These are phyloP conservation scores for Rehmannia glutinosa DNA, from an alignment of 257 asterid species.

Conservation along the genomic window DNA sequence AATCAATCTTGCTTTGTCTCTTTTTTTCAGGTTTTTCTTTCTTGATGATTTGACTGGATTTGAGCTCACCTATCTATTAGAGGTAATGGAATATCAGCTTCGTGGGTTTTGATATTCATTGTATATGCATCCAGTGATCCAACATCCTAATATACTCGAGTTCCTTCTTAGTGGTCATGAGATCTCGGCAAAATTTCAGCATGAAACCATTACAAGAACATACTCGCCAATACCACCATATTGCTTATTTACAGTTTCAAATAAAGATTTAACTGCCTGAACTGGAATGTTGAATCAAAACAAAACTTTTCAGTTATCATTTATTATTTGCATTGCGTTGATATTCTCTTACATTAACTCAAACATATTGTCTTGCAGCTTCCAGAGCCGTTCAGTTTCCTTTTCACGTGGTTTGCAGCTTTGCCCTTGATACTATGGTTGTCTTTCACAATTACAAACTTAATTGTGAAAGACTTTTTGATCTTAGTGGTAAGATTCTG, in stretches of 20 bases:
- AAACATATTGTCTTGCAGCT: conserved; percentile 48
- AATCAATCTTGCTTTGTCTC: too few species aligned
- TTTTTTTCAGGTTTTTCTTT: conserved; percentile 85
- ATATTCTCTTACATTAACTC: conserved; percentile 6
- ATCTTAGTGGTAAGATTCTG: conserved; percentile 62
- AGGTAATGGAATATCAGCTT: conserved; percentile 44
- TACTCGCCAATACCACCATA: background rate
- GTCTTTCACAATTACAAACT: conserved; percentile 67
- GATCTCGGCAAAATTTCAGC: background rate
- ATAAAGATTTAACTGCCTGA: background rate
- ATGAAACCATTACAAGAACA: background rate
- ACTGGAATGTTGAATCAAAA: background rate
- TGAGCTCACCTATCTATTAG: conserved; percentile 80
- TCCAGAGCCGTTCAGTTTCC: conserved; percentile 97
- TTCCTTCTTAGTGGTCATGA: background rate
- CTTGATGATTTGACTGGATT: conserved; percentile 94
- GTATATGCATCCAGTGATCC: background rate
- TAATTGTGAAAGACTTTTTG: conserved; percentile 70
- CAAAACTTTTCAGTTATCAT: background rate
- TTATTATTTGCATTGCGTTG: conserved; percentile 4
- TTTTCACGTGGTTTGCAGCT: conserved; percentile 98
- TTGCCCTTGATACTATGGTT: conserved; percentile 70
- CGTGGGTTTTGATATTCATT: background rate
- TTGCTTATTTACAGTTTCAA: background rate
- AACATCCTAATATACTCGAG: background rate